Base-by-base conservation (phyloP, 2,329 filamentous ascomycete genomes). In the Ceratocystiopsis minuta region DNA sequence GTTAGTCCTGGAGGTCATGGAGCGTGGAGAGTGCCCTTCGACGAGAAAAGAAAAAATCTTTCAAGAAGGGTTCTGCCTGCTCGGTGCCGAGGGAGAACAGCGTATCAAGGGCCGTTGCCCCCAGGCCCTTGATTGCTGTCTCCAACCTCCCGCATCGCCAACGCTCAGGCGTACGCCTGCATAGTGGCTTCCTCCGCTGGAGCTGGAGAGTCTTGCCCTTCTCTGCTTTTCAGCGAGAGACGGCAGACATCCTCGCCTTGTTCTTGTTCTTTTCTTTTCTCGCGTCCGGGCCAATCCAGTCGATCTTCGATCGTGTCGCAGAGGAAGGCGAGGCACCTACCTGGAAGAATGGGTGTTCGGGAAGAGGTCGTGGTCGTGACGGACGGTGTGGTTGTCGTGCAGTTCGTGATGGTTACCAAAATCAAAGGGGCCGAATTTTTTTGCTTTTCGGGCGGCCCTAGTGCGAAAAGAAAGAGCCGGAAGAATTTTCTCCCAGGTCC, bases 1-100 rank as follows among this genome's bases (percentile, higher is more conserved):
- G 68, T 78, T 78, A 78, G 74, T 71, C 71, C 70, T 69, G 57
- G 61, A 65, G 67, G 68, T 68, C 58, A 52, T 59, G 59, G 66
- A 77, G 73, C 74, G 63, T 68, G 71, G 67, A 78, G 75, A 79
- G 75, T 79, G 74, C 75, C 75, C 73, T 72, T 60, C 53, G 53
- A 45, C 44, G 43, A 39, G 41, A 49, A 48, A 50, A 47, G 39
- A 39, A 38, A 6, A 31, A 41, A 36, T 41, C 43, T 45, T 39
- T 34, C 41, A 63, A 65, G 63, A 66, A 75, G 74, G 75, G 75
- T 78, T 80, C 75, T 77, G 68, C 74, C 68, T 60, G 74, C 75
- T 73, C 74, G 67, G 61, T 72, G 66, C 65, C 67, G 68, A 64
- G 65, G 68, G 66, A 67, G 67, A 71, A 63, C 67, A 66, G 70